These are phyloP conservation scores for Smittium culicis DNA, from an alignment of 371 early-diverging fungal species.

Conservation along the genomic window DNA sequence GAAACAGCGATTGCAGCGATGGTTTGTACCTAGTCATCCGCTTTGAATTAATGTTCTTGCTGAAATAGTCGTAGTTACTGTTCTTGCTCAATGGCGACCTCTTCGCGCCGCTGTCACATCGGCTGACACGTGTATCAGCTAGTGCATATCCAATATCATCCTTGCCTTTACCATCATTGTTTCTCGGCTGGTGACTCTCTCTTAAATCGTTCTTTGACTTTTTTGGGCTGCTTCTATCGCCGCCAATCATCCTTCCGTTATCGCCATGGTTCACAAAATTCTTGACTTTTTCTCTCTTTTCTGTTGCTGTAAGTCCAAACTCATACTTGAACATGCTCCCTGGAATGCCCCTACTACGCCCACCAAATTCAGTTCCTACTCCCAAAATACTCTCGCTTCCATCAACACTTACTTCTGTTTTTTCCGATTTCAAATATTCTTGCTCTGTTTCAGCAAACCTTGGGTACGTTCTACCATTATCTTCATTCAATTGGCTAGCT, in stretches of 20 bases:
- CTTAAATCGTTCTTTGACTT: not conserved
- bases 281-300: not conserved
- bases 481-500: not conserved
- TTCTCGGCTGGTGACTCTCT: not conserved
- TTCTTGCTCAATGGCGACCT: not conserved
- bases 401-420: not conserved
- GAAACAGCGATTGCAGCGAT: not conserved
- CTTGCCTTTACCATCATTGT: not conserved
- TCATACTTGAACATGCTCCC: not conserved
- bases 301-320: not conserved
- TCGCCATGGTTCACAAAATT: not conserved
- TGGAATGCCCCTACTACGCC: not conserved
- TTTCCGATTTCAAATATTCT: not conserved
- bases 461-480: too few species aligned
- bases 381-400: not conserved
- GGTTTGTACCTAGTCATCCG: not conserved
- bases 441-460: too few species aligned
- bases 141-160: too few species aligned
- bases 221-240: not conserved
- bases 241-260: not conserved
- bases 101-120: not conserved
- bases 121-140: too few species aligned
- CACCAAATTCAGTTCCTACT: too few species aligned
- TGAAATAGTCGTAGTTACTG: not conserved
- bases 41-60: not conserved